Evolutionary conservation across 2,329 filamentous ascomycete species (phyloP).

Genomic region (Cadophora luteo-olivacea): DNA sequence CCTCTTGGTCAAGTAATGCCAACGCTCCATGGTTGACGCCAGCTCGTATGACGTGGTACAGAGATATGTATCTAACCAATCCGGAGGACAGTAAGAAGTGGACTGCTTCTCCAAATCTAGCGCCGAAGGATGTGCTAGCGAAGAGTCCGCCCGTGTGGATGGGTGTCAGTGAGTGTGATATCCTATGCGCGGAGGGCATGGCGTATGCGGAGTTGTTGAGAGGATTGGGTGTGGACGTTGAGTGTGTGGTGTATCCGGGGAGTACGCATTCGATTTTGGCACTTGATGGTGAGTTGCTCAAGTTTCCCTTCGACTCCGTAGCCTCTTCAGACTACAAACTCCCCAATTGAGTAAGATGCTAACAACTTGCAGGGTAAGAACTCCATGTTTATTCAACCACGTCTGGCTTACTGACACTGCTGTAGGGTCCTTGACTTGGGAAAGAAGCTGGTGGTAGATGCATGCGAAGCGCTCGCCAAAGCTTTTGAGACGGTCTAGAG

Average conservation of each 20-base stretch:
- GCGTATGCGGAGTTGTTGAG: constrained; percentile 54
- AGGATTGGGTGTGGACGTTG: constrained; percentile 52
- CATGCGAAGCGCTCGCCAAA: background rate
- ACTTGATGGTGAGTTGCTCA: constrained; percentile 52
- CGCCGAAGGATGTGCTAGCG: constrained; percentile 55
- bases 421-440: background rate
- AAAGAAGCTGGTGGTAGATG: constrained; percentile 1
- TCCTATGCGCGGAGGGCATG: constrained; percentile 58
- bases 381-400: too few relatives aligned
- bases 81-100: constrained; percentile 52
- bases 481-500: background rate
- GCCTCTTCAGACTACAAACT: too few relatives aligned
- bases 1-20: constrained; percentile 56
- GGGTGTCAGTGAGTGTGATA: constrained; percentile 59
- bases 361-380: background rate
- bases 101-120: constrained; percentile 56
- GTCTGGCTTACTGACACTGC: background rate
- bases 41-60: constrained; percentile 65
- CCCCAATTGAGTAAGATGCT: background rate
- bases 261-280: constrained; percentile 62
- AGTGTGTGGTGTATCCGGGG: constrained; percentile 55
- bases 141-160: constrained; percentile 56
- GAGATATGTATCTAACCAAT: constrained; percentile 57
- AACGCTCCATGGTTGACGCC: constrained; percentile 58
- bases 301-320: too few relatives aligned